Evolutionary conservation across 108 stramenopile species (phyloP).

Genomic region (Craspedostauros australis): DNA sequence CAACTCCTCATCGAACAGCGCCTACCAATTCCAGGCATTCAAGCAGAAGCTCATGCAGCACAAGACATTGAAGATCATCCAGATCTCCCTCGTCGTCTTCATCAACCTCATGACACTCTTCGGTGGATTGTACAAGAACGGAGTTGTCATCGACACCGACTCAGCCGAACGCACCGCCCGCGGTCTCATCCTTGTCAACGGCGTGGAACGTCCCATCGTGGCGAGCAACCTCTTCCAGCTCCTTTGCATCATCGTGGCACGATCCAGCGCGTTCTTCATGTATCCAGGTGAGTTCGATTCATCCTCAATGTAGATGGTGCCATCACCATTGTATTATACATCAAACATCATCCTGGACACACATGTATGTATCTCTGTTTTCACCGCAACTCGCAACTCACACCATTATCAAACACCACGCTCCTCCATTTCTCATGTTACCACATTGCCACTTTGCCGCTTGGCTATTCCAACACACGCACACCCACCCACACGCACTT

Average conservation of each 20-base stretch:
- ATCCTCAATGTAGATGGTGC: background rate
- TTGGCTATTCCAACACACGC: background rate
- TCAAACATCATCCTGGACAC: too few relatives aligned
- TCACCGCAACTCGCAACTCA: too few relatives aligned
- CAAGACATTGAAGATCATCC: slow-evolving; percentile 21
- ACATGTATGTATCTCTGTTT: too few relatives aligned
- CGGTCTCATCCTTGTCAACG: slow-evolving; percentile 31
- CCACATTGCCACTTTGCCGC: background rate
- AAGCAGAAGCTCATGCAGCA: slow-evolving; percentile 10
- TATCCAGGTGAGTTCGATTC: slow-evolving; percentile 19
- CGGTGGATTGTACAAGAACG: slow-evolving; percentile 6
- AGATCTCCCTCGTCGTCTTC: slow-evolving; percentile 21
- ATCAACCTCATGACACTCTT: slow-evolving; percentile 26
- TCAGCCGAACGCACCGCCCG: slow-evolving; percentile 16
- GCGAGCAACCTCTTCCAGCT: slow-evolving; percentile 19
- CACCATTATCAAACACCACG: too few relatives aligned
- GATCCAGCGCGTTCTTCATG: slow-evolving; percentile 38
- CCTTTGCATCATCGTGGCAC: slow-evolving; percentile 28
- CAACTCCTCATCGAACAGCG: too few relatives aligned
- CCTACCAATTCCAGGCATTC: too few relatives aligned
- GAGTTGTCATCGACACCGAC: slow-evolving; percentile 15
- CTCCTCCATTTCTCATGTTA: too few relatives aligned
- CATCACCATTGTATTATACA: too few relatives aligned
- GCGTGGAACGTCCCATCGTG: slow-evolving; percentile 28
- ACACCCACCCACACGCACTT: background rate